Evolutionary conservation across 768 basidiomycete species (phyloP).

Genomic region (Lactarius sp.): DNA sequence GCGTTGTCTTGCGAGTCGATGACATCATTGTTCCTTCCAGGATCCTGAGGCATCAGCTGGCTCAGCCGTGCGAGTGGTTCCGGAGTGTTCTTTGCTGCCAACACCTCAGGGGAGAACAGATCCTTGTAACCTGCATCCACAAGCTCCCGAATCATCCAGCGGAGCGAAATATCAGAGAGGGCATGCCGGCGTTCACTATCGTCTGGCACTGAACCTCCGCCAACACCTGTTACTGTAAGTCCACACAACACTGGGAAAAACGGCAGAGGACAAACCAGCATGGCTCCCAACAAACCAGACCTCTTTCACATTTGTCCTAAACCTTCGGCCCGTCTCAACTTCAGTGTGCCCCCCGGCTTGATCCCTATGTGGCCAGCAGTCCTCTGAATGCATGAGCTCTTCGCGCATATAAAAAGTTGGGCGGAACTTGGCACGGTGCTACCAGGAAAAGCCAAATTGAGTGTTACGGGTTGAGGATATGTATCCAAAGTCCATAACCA

Average conservation of each 20-base stretch:
- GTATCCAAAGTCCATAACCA: too few relatives aligned
- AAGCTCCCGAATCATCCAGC: conserved; percentile 25
- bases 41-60: background rate
- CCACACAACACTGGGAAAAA: background rate
- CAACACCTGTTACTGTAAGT: conserved; percentile 14
- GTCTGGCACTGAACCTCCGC: conserved; percentile 18
- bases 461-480: too few relatives aligned
- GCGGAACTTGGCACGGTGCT: conserved; percentile 61
- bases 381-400: too few relatives aligned
- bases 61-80: background rate
- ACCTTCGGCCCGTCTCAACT: too few relatives aligned
- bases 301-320: too few relatives aligned
- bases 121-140: background rate
- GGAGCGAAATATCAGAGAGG: conserved; percentile 20
- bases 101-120: conserved; percentile 1
- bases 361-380: too few relatives aligned
- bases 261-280: conserved; percentile 6
- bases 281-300: conserved; percentile 25
- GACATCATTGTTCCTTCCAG: too few relatives aligned
- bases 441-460: background rate
- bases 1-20: background rate
- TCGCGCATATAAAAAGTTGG: conserved; percentile 44
- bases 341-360: too few relatives aligned
- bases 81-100: conserved; percentile 6
- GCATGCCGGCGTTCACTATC: background rate